Conservation (phyloP, 306 rosid species). For the Rubus idaeus region DNA sequence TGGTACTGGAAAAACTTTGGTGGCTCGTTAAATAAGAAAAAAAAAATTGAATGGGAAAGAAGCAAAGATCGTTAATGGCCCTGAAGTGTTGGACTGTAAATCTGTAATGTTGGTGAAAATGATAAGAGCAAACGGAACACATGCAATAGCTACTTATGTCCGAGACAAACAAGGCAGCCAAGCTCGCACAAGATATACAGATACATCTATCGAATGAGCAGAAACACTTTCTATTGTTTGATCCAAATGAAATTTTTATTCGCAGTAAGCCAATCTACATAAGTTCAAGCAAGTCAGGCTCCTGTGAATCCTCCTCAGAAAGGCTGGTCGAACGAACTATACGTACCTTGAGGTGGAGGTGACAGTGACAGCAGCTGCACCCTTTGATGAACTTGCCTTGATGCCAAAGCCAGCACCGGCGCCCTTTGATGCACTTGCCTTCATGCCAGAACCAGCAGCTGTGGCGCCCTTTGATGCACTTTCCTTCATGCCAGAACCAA, state of each 20-base stretch:
- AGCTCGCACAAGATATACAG: too few relatives aligned
- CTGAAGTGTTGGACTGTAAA: conserved; percentile 86
- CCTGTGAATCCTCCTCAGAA: background rate
- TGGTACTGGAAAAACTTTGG: conserved; percentile 97
- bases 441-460: too few relatives aligned
- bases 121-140: too few relatives aligned
- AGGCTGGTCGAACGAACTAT: background rate
- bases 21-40: conserved; percentile 99
- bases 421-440: too few relatives aligned
- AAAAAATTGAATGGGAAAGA: conserved; percentile 88
- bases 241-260: background rate
- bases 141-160: too few relatives aligned
- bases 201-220: too few relatives aligned
- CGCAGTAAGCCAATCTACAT: background rate
- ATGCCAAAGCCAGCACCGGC: too few relatives aligned
- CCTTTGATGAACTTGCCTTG: background rate
- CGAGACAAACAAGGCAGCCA: too few relatives aligned
- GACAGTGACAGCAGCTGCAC: background rate
- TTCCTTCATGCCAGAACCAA: too few relatives aligned
- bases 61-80: conserved; percentile 96
- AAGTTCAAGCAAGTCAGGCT: background rate
- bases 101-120: conserved; percentile 66
- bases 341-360: background rate
- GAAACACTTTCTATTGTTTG: background rate
- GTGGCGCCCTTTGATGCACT: too few relatives aligned